Evolutionary conservation across 495 filamentous ascomycete genomes (phyloP).

Genomic region (Xylaria flabelliformis): DNA sequence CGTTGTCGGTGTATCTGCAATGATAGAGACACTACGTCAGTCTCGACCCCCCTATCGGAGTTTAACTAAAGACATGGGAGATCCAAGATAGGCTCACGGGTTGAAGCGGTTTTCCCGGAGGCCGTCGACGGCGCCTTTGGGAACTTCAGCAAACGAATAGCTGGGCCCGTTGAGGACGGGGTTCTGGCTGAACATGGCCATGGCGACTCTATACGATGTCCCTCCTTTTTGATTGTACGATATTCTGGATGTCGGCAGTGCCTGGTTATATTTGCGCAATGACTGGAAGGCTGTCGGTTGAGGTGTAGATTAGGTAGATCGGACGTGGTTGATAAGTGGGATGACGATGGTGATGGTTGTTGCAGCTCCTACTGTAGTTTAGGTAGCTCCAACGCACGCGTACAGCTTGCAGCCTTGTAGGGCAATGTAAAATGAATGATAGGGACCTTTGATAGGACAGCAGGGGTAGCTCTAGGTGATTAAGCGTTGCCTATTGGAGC

Average conservation of each 20-base stretch:
- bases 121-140: conserved; percentile 52
- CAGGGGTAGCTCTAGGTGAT: conserved; percentile 38
- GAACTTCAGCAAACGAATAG: conserved; percentile 63
- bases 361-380: conserved; percentile 26
- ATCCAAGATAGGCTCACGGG: conserved; percentile 66
- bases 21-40: conserved; percentile 25
- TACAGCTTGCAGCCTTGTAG: conserved; percentile 58
- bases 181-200: conserved; percentile 68
- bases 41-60: neutral
- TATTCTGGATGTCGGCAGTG: conserved; percentile 15
- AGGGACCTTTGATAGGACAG: neutral
- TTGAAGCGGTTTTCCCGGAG: conserved; percentile 84
- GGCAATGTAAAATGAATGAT: neutral
- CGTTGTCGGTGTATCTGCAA: conserved; percentile 94
- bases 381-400: conserved; percentile 43
- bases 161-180: conserved; percentile 65
- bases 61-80: conserved; percentile 15
- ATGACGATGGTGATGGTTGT: conserved; percentile 31
- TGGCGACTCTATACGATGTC: conserved; percentile 40
- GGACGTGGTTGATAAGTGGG: conserved; percentile 22
- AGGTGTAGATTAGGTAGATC: conserved; percentile 6
- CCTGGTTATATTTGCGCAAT: conserved; percentile 11
- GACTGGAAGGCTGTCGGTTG: neutral
- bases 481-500: conserved; percentile 22
- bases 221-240: conserved; percentile 14